Evolutionary conservation across 257 asterid species (phyloP), one percentile per base, ranked within the genome.

Genomic region (Solanum sitiens): DNA sequence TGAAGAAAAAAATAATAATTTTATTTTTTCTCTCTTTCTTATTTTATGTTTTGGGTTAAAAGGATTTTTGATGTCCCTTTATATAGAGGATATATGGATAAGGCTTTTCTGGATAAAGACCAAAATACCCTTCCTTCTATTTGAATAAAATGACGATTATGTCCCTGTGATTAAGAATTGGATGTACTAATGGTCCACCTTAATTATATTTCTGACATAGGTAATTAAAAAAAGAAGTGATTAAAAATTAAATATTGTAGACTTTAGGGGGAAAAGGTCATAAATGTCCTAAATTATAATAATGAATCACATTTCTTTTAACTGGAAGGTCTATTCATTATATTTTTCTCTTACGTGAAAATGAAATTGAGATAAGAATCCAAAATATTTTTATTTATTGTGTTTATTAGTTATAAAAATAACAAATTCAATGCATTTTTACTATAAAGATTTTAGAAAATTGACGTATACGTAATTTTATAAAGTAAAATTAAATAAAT

Each of bases 61-160:
- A 30, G 70, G 12, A 87, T 91, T 72, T 20, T 86, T 90, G 89
- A 87, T 89, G 73, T 56, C 20, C 89, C 89, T 84, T 93, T 94
- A 91, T 92, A 91, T 92, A 89, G 89, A 92, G 91, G 30, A 25
- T n/a, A 87, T 87, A 71, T 90, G 94, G 98, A 95, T 95, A 94
- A 94, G 95, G 93, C 5, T 76, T 82, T 76, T 32, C 86, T 47
- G 87, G 45, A 86, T 87, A 87, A 44, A 68, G 73, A 90, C 80
- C 75, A 87, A 89, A 85, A 65, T 87, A 30, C 20, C 86, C 88
- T 83, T 86, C 89, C 87, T 88, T 86, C 86, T 82, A 87, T 44
- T 88, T 27, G 0, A 3, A 7, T 21, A 11, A 32, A 85, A 68
- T 84, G 83, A 90, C 88, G 1, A 4, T 61, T 2, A 0, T 79